A percentile compares a stretch with the other conserved stretches of the same genome.
phyloP scores from a whole-genome alignment of 345 rosid species.

The Aquilaria yunnanensis region DNA sequence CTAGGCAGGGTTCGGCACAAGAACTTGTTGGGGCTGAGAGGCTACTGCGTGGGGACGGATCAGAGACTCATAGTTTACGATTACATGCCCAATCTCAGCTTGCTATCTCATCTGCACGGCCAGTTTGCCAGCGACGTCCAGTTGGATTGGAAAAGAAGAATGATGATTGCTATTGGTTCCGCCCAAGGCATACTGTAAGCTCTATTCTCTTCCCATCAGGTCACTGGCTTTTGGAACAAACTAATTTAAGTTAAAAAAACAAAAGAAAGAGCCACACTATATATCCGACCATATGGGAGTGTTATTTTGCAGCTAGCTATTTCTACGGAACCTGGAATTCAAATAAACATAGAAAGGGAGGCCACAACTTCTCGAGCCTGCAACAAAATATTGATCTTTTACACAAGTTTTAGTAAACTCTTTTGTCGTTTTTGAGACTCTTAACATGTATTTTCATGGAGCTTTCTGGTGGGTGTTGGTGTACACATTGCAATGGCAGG shows the following conservation, averaged over 20 bases:
- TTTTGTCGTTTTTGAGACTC: too few species aligned
- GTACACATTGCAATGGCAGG: constrained; percentile 14
- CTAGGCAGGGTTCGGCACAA: constrained; percentile 69
- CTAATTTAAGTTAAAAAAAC: neutral
- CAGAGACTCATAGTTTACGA: constrained; percentile 67
- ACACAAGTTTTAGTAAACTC: too few species aligned
- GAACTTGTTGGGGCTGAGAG: constrained; percentile 59
- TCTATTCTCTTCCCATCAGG: neutral
- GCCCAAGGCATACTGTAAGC: constrained; percentile 64
- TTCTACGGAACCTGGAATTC: too few species aligned
- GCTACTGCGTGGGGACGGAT: constrained; percentile 58
- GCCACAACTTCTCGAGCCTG: too few species aligned
- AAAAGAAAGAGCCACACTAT: too few species aligned
- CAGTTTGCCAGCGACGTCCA: constrained; percentile 43
- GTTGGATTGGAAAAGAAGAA: constrained; percentile 54
- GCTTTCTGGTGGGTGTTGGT: too few species aligned
- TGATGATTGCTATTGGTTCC: constrained; percentile 51
- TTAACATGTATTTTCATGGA: too few species aligned
- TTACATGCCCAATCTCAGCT: constrained; percentile 74
- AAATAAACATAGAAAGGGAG: too few species aligned
- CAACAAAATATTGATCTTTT: too few species aligned
- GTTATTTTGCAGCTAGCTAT: too few species aligned
- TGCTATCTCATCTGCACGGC: constrained; percentile 65
- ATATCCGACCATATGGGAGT: too few species aligned
- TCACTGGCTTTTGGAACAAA: too few species aligned